These are phyloP conservation scores for Talaromyces sp. DNA, from an alignment of 2,329 filamentous ascomycete species.

Conservation along the genomic window DNA sequence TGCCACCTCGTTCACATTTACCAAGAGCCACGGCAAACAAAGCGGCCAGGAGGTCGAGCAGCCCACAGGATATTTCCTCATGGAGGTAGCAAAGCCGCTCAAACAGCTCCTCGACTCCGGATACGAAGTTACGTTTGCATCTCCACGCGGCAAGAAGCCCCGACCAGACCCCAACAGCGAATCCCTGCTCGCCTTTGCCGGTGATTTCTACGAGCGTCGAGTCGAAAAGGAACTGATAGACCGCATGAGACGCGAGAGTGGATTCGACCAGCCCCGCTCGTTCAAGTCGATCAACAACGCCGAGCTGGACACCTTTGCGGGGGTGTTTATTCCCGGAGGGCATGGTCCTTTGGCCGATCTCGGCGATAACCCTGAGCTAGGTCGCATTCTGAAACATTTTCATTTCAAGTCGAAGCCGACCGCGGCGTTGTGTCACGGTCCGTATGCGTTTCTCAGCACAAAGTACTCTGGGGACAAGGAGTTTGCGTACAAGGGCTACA, in stretches of 20 bases:
- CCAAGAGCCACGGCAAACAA: slow-evolving; percentile 21
- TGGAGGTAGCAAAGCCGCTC: slow-evolving; percentile 36
- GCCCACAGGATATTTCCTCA: slow-evolving; percentile 34
- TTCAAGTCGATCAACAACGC: slow-evolving; percentile 37
- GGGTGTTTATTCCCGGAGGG: slow-evolving; percentile 43
- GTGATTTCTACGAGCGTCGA: slow-evolving; percentile 42
- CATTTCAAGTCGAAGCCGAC: slow-evolving; percentile 39
- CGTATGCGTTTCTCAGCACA: slow-evolving; percentile 42
- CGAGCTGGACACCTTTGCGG: slow-evolving; percentile 34
- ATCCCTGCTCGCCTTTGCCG: slow-evolving; percentile 38
- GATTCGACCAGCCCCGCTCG: slow-evolving; percentile 33
- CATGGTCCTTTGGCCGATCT: slow-evolving; percentile 42
- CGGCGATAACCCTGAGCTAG: slow-evolving; percentile 38
- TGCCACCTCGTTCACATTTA: slow-evolving; percentile 33
- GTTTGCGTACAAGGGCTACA: slow-evolving; percentile 44
- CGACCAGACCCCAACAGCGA: slow-evolving; percentile 39
- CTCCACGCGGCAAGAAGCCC: slow-evolving; percentile 38
- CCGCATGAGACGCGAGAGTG: slow-evolving; percentile 42
- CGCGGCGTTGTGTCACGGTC: slow-evolving; percentile 44
- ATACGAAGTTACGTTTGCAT: slow-evolving; percentile 44
- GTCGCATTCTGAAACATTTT: slow-evolving; percentile 39
- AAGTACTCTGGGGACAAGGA: slow-evolving; percentile 28
- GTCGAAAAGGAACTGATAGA: slow-evolving; percentile 39
- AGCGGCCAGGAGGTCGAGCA: slow-evolving; percentile 22
- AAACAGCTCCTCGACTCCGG: slow-evolving; percentile 30